Base-by-base conservation (phyloP, 768 basidiomycete species). In the Neoboletus magnificus region DNA sequence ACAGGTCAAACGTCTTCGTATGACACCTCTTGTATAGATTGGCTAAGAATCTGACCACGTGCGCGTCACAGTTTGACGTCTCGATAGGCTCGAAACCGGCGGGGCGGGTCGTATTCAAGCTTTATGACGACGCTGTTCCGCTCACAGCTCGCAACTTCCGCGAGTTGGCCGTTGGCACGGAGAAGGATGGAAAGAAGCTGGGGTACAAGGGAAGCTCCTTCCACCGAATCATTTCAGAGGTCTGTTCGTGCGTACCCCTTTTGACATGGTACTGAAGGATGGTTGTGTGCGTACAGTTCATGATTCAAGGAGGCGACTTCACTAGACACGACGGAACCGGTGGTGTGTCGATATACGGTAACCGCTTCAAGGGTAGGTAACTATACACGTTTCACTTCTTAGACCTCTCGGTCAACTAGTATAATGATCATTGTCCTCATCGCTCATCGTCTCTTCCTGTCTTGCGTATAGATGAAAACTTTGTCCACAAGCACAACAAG, bases 271-370 rank as follows among this genome's bases (percentile, higher is more conserved):
- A 47, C 39, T 54, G 27, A 47, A 52, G 20, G 27, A 2, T 35
- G 23, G 20, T 7, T 18, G 20, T 4, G 43, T 30, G 30, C 23
- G n/a, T 58, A 9, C 55, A 82, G 81, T 91, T 89, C 75, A 93
- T 93, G 91, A 71, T 89, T 44, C 91, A 93, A 70, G 92, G 90
- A 25, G 92, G 92, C 25, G 92, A 94, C 73, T 92, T 93, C 72
- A 91, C 89, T 30, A 67, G 73, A 11, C 77, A 81, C 59, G 82
- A 91, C 58, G 89, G 89, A 15, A 91, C 87, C 0, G 89, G 91
- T 33, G 89, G 89, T n/a, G 79, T 85, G 70, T 91, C 89, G 15
- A 91, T 93, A 68, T 95, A 92, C 62, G 93, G 92, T 33, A 78
- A 81, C 55, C 86, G 83, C 66, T 94, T 95, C 71, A 71, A 76